Evolutionary conservation across 371 early-diverging fungal species (phyloP), one percentile per base, ranked within the genome.

Genomic region (Zychaea mexicana): DNA sequence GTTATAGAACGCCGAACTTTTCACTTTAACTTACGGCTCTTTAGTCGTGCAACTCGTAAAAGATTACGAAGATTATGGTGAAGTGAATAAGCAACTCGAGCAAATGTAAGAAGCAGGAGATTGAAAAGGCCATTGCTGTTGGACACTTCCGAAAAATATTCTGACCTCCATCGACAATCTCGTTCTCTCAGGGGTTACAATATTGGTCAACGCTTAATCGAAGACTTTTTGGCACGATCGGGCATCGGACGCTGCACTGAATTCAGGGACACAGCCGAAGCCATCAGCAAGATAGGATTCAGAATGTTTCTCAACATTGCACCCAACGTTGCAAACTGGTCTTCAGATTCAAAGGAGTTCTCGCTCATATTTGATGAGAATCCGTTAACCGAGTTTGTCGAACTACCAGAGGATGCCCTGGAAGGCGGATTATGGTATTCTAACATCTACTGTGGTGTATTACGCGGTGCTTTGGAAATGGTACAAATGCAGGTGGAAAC

Each of bases 11-110:
- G 94, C 93, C 3, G 99, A 98, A 76, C 90, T 98, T n/a, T 98
- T 98, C 68, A 92, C 93, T 3, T 80, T 98, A 60, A 98, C 99
- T 53, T 98, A 98, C 76, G 99, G 99, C 17, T 94, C 99, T 3
- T 83, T 98, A 22, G 99, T 98, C 1, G 92, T 92, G 28, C 98
- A 98, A 65, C 86, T 98, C 6, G 86, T 96, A 52, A 93, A 95
- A 70, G 99, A 98, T 80, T 93, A 91, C 70, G 96, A 97, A 64
- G 94, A 96, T 78, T 96, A 94, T 60, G 66, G 69, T 45, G 91
- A 94, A 65, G 98, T 98, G 36, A 98, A 98, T 79, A 90, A 90
- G 71, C 96, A 97, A 72, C 88, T 98, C 49, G 98, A 98, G 36
- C 95, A 96, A 76, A 97, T 98, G 96, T 94, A 88, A 58, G 77